phyloP scores from a whole-genome alignment of 768 basidiomycete genomes.

The Podaxis sp. region DNA sequence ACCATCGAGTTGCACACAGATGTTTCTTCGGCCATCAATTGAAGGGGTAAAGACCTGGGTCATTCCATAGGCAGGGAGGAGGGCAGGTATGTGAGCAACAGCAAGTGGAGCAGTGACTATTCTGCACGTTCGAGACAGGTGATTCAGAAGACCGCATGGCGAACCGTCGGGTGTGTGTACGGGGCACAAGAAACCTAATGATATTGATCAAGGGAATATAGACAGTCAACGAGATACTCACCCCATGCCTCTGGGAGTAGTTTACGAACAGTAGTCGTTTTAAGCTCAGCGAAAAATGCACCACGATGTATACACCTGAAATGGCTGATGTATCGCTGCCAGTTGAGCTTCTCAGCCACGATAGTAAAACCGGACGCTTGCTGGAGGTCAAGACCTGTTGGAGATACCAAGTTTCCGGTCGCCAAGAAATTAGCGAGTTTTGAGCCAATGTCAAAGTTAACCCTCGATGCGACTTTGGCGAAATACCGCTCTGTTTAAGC shows the following conservation, averaged over 20 bases:
- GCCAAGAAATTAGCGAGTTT: constrained; percentile 93
- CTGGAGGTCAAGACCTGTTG: constrained; percentile 92
- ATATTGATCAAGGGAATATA: not conserved
- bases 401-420: constrained; percentile 93
- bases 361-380: constrained; percentile 99
- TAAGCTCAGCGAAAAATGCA: constrained; percentile 97
- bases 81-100: constrained; percentile 72
- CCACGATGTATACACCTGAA: constrained; percentile 99
- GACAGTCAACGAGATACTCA: constrained; percentile 25
- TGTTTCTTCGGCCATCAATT: constrained; percentile 75
- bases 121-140: constrained; percentile 89
- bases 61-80: constrained; percentile 91
- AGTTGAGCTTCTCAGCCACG: constrained; percentile 97
- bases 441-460: constrained; percentile 90
- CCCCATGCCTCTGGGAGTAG: constrained; percentile 98
- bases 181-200: constrained; percentile 88
- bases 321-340: constrained; percentile 97
- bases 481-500: constrained; percentile 69
- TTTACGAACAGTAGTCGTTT: constrained; percentile 97
- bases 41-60: constrained; percentile 79
- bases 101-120: constrained; percentile 77
- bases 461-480: constrained; percentile 62
- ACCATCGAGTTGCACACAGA: constrained; percentile 95
- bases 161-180: constrained; percentile 99
- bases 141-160: constrained; percentile 96